Conservation (phyloP, 2,329 filamentous ascomycete species). For the Sclerotinia subarctica region DNA sequence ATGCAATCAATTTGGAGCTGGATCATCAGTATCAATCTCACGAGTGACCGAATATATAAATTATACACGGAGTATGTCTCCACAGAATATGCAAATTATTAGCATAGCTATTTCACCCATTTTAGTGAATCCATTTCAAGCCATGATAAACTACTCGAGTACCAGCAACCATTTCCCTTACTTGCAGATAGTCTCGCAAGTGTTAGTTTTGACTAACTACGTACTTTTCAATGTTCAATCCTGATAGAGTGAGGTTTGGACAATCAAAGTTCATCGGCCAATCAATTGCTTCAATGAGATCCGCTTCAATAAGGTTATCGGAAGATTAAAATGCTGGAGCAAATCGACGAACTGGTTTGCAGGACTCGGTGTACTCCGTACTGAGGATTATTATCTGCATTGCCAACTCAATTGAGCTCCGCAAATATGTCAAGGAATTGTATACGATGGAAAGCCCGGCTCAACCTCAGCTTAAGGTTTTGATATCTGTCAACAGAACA, state of each 20-base stretch:
- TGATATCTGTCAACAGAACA: neutral
- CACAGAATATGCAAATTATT: too few species aligned
- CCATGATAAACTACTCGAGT: neutral
- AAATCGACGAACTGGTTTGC: slow-evolving; percentile 1
- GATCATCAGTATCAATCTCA: too few species aligned
- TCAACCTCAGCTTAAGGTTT: neutral
- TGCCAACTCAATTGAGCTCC: slow-evolving; percentile 17
- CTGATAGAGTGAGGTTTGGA: too few species aligned
- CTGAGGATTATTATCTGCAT: slow-evolving; percentile 4
- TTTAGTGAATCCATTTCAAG: neutral
- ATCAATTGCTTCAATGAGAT: neutral
- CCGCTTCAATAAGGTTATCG: slow-evolving; percentile 7
- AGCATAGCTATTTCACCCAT: neutral
- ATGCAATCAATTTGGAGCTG: too few species aligned
- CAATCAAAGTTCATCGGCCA: neutral
- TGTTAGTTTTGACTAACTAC: too few species aligned
- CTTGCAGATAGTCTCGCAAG: neutral
- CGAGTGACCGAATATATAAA: too few species aligned
- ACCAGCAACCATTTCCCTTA: neutral
- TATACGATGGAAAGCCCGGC: neutral
- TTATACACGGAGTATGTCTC: too few species aligned
- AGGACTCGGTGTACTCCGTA: neutral
- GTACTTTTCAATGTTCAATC: neutral
- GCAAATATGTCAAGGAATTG: neutral
- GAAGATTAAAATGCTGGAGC: neutral